Evolutionary conservation across 345 rosid species (phyloP), one percentile per base, ranked within the genome.

Genomic region (Melaleuca alternifolia): DNA sequence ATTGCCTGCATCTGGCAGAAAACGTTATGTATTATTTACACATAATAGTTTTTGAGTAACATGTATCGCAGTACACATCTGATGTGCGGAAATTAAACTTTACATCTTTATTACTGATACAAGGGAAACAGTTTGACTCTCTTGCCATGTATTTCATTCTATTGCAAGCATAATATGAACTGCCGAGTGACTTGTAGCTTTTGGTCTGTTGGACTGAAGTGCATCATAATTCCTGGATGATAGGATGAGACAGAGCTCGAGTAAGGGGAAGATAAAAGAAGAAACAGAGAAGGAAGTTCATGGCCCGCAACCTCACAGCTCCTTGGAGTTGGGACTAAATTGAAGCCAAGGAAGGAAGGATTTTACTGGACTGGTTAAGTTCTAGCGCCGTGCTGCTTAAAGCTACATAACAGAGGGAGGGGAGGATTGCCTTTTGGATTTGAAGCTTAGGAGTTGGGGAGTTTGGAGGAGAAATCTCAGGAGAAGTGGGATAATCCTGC

Each of bases 371-470:
- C 86, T 87, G 82, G 87, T 71, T 86, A 50, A 44, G 48, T 75
- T 87, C 41, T 84, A 50, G 87, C 86, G 84, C 71, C 87, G 54
- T 83, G 89, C 59, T 20, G 48, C 48, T 37, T 82, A 33, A 33
- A 50, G 84, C 54, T 50, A 82, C 18, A 50, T 46, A 50, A 82
- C 33, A 50, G 54, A 82, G 41, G 76, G 76, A 62, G 54, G 54
- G 30, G 84, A 81, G 53, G 71, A 84, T 85, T 88, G 87, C 71
- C 85, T 85, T 23, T 85, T 82, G 52, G 91, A 89, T 83, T 86
- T 85, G 84, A 89, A 88, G 89, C 89, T 89, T 41, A 85, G 89
- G 86, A 90, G 44, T 88, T 84, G 18, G 87, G 88, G 77, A 84
- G 61, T 85, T 88, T 86, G 83, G 87, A 84, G 89, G 88, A 83